phyloP scores from a whole-genome alignment of 306 rosid species.

The Medicago arabica region DNA sequence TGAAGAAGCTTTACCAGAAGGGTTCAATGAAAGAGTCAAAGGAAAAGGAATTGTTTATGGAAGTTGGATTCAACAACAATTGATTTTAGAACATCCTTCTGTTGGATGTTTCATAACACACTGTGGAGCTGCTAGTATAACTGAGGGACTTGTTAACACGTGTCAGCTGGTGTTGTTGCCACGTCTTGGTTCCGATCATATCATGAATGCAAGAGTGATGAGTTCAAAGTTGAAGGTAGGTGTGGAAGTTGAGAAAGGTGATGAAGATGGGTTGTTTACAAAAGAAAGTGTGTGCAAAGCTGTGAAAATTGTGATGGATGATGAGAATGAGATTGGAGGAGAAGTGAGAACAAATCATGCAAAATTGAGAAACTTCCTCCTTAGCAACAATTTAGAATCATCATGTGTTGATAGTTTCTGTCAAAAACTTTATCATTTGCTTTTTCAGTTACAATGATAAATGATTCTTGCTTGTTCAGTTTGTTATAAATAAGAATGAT shows the following conservation, averaged over 20 bases:
- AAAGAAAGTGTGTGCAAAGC: conserved; percentile 58
- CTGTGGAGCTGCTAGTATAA: conserved; percentile 62
- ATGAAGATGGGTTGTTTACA: conserved; percentile 56
- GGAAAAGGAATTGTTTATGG: conserved; percentile 47
- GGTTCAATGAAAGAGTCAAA: conserved; percentile 41
- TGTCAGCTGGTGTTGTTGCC: conserved; percentile 64
- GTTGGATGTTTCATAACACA: conserved; percentile 78
- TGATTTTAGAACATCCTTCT: conserved; percentile 57
- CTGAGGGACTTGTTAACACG: conserved; percentile 48
- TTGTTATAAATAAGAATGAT: no score
- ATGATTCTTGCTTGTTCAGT: no score
- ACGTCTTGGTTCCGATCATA: conserved; percentile 38
- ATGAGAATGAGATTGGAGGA: conserved; percentile 46
- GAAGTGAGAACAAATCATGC: conserved; percentile 48
- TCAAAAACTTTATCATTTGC: neutral
- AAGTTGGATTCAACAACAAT: conserved; percentile 71
- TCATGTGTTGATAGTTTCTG: conserved; percentile 1
- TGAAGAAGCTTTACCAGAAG: conserved; percentile 45
- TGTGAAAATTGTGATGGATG: conserved; percentile 54
- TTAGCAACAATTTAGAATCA: neutral
- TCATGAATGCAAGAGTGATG: conserved; percentile 53
- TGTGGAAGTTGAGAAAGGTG: conserved; percentile 64
- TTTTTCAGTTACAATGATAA: neutral
- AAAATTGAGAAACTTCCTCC: conserved; percentile 36
- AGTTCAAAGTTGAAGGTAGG: conserved; percentile 38